These are phyloP conservation scores for Tripterygium wilfordii DNA, from an alignment of 177 flowering plant species.

Conservation along the genomic window DNA sequence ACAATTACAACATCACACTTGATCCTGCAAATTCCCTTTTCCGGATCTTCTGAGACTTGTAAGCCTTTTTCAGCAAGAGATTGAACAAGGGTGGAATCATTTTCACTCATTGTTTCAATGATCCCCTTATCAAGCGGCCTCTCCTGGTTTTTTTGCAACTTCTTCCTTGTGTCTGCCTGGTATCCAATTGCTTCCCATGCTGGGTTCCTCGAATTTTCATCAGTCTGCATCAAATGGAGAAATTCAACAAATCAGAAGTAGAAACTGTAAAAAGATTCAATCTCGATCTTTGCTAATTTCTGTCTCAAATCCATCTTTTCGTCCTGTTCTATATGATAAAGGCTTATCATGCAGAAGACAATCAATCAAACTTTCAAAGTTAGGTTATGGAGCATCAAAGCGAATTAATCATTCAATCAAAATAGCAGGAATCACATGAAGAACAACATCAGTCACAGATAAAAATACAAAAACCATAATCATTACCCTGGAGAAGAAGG, in stretches of 20 bases:
- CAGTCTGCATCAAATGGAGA: constrained; percentile 24
- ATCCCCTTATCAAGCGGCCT: constrained; percentile 54
- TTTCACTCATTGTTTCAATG: constrained; percentile 33
- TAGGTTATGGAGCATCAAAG: no score
- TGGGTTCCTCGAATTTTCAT: constrained; percentile 46
- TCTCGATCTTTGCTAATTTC: no score
- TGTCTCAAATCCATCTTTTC: not conserved
- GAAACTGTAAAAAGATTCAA: no score
- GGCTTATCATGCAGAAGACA: no score
- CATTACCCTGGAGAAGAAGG: constrained; percentile 63
- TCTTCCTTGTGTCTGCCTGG: constrained; percentile 26
- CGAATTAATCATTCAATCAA: no score
- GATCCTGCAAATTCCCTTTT: constrained; percentile 26
- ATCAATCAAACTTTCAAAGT: no score
- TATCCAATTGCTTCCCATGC: constrained; percentile 65
- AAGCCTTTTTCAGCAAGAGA: constrained; percentile 42
- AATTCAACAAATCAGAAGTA: not conserved
- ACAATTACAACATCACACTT: constrained; percentile 62
- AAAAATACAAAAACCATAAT: no score
- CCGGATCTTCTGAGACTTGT: constrained; percentile 26
- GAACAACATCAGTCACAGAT: no score
- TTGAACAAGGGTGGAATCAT: constrained; percentile 35
- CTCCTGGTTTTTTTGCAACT: constrained; percentile 6
- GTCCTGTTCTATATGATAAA: not conserved
- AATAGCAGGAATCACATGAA: no score